A percentile compares a stretch with the other conserved stretches of the same genome.
Evolutionary conservation across 768 basidiomycete species (phyloP).

Genomic region (Auricularia auricula-judae): DNA sequence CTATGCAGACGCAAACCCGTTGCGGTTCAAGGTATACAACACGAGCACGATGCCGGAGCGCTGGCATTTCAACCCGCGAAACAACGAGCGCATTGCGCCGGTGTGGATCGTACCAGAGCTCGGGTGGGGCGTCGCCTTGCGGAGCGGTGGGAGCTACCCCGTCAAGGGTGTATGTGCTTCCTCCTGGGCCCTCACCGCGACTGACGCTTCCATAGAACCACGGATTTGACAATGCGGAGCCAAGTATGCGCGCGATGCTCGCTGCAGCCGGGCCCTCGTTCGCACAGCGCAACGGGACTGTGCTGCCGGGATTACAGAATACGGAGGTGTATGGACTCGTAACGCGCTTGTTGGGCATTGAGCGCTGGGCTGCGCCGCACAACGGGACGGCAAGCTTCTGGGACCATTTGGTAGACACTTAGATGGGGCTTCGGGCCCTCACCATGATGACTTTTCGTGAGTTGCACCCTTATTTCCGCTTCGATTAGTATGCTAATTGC

Average conservation of each 20-base stretch:
- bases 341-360: constrained; percentile 60
- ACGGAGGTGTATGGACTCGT: constrained; percentile 80
- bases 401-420: constrained; percentile 31
- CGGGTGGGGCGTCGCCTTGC: constrained; percentile 28
- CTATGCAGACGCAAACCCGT: constrained; percentile 41
- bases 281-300: constrained; percentile 33
- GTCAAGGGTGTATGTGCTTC: background rate
- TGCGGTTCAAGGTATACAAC: constrained; percentile 72
- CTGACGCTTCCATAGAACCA: constrained; percentile 46
- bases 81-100: constrained; percentile 73
- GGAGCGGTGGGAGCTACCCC: background rate
- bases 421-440: background rate
- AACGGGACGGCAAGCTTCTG: constrained; percentile 81
- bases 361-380: constrained; percentile 40
- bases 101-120: constrained; percentile 75
- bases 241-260: constrained; percentile 81
- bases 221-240: constrained; percentile 74
- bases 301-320: constrained; percentile 78
- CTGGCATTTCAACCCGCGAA: constrained; percentile 52
- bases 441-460: too few relatives aligned
- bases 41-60: constrained; percentile 70
- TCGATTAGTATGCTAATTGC: too few relatives aligned
- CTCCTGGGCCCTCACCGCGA: background rate
- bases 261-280: constrained; percentile 89
- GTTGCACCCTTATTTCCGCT: too few relatives aligned